Base-by-base conservation (phyloP, 306 rosid species). In the Lupinus albus region DNA sequence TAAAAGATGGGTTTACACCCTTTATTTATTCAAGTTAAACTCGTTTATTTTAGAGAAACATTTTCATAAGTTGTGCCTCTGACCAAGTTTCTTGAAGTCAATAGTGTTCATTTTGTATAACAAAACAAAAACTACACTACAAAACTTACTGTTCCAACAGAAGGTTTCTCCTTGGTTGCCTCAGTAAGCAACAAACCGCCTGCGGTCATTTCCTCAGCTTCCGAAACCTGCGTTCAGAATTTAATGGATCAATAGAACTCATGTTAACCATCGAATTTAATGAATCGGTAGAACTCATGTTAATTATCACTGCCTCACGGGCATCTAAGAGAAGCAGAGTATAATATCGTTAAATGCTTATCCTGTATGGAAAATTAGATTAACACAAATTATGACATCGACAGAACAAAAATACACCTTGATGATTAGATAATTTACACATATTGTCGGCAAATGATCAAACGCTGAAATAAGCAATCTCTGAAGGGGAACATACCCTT, bases 131-230 rank as follows among this genome's bases (percentile, higher is more conserved):
- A 8, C 3, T 38, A 8, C 11, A 8, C 2, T 38, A 38, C 11
- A 41, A 58, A 42, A 32, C 75, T 77, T 57, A 91, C 95, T 57
- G 88, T 84, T 78, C 99, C 97, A 13, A 84, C 54, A 0, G 99
- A 90, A 15, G 97, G 95, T 49, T 88, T 94, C 71, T 94, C 92
- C 84, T 94, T 94, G 12, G 85, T 32, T 49, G 86, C 89, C 74
- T 90, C 88, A 3, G 92, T 90, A 75, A 93, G 85, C 77, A 83
- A 78, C 89, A 93, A 76, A 33, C 96, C 96, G 0, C 95, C 88
- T 0, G 97, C 70, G 1, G 97, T 93, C 78, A 72, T 86, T 38
- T 79, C 87, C 87, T 93, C 96, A 0, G 94, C 96, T 65, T 74
- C 89, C 4, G 87, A 88, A 60, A 93, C 78, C 96, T 93, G 86